Conservation (phyloP, 1,284 basidiomycete genomes). For the Cutaneotrichosporon mucoides region DNA sequence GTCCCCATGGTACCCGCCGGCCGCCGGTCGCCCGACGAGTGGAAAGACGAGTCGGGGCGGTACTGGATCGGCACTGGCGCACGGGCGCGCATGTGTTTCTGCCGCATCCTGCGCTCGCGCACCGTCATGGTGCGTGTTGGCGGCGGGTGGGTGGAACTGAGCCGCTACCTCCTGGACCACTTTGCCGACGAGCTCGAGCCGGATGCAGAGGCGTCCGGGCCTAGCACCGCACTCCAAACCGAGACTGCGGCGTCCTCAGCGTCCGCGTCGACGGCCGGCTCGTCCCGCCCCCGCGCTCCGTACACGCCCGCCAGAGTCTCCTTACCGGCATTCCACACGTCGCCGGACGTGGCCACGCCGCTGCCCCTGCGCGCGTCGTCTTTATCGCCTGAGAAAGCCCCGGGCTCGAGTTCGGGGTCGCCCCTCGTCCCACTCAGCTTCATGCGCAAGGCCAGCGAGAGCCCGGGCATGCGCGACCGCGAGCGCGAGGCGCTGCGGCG, state of each 20-base stretch:
- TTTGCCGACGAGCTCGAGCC: conserved; percentile 66
- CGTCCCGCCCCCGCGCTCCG: too few species aligned
- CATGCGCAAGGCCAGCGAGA: conserved; percentile 41
- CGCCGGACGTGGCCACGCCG: background rate
- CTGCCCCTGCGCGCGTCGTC: conserved; percentile 6
- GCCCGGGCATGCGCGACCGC: conserved; percentile 33
- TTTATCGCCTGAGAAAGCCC: background rate
- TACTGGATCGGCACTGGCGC: conserved; percentile 92
- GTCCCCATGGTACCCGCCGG: conserved; percentile 75
- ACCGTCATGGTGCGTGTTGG: conserved; percentile 94
- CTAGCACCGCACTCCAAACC: too few species aligned
- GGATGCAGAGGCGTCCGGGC: background rate
- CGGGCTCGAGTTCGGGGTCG: conserved; percentile 7
- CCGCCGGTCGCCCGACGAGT: conserved; percentile 39
- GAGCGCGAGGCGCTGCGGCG: conserved; percentile 29
- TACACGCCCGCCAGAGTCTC: too few species aligned
- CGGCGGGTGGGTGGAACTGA: conserved; percentile 85
- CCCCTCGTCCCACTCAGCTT: conserved; percentile 38
- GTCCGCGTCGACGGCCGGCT: too few species aligned
- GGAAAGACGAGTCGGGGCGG: conserved; percentile 89
- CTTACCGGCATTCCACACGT: too few species aligned
- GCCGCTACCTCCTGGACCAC: conserved; percentile 80
- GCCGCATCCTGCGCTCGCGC: conserved; percentile 82
- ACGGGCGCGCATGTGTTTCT: conserved; percentile 73
- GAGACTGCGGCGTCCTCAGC: too few species aligned